These are phyloP conservation scores for Platanthera zijinensis DNA, from an alignment of 106 monocot genomes.

Conservation along the genomic window DNA sequence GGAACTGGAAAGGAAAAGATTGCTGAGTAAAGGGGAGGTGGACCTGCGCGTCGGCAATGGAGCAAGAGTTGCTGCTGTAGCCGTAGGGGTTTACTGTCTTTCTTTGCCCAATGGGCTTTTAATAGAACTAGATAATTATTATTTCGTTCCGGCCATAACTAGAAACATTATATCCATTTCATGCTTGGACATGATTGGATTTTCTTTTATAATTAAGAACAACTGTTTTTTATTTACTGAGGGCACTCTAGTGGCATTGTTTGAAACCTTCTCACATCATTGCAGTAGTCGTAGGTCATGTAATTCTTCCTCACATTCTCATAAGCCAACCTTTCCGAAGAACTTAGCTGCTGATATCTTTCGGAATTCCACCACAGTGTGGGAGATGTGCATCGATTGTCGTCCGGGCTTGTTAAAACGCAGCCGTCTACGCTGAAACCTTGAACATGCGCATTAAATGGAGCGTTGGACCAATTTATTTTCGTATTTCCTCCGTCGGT, in stretches of 20 bases:
- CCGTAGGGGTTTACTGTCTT: too few relatives aligned
- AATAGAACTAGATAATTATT: too few relatives aligned
- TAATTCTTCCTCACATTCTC: slow-evolving; percentile 20
- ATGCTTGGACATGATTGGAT: too few relatives aligned
- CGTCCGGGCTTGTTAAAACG: not conserved
- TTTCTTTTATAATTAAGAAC: too few relatives aligned
- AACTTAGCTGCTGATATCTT: slow-evolving; percentile 23
- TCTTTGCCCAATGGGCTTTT: too few relatives aligned
- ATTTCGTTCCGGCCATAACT: too few relatives aligned
- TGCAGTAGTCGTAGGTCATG: slow-evolving; percentile 54
- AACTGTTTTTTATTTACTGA: not conserved
- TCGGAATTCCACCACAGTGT: slow-evolving; percentile 39
- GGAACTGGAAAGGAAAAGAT: too few relatives aligned
- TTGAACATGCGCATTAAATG: slow-evolving; percentile 42
- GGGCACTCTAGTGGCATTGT: slow-evolving; percentile 41
- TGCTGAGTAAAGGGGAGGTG: too few relatives aligned
- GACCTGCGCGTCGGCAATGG: too few relatives aligned
- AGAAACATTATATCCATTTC: too few relatives aligned
- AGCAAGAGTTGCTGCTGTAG: too few relatives aligned
- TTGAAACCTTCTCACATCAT: slow-evolving; percentile 25
- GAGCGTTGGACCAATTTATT: slow-evolving; percentile 43
- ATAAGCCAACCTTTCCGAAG: slow-evolving; percentile 20
- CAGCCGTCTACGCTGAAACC: slow-evolving; percentile 46
- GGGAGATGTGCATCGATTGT: slow-evolving; percentile 12
- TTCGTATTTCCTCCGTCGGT: slow-evolving; percentile 58